Percentiles rank a stretch among this genome's conserved stretches.
phyloP scores from a whole-genome alignment of 257 asterid species.

The Rauvolfia tetraphylla region DNA sequence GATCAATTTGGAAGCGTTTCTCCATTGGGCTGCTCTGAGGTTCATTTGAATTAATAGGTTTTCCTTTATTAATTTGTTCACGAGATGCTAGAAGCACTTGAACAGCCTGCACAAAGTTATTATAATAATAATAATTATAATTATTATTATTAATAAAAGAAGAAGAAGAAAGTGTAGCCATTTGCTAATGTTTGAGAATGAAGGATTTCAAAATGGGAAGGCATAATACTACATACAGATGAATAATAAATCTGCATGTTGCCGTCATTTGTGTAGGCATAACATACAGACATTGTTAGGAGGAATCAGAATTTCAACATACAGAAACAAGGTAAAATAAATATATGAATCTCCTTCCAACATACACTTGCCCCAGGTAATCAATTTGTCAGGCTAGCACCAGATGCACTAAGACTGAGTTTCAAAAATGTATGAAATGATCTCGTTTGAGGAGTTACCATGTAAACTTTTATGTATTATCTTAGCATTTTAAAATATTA shows the following conservation, averaged over 20 bases:
- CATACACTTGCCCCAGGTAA: background rate
- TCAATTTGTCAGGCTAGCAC: background rate
- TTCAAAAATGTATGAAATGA: background rate
- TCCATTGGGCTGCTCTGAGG: background rate
- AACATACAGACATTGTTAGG: background rate
- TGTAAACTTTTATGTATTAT: background rate
- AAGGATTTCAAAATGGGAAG: background rate
- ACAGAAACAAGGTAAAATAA: background rate
- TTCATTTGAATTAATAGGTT: conserved; percentile 1
- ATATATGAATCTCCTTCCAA: background rate
- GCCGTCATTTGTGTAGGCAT: background rate
- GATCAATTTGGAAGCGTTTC: background rate
- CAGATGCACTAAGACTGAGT: background rate
- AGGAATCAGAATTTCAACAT: background rate
- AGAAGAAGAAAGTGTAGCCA: background rate
- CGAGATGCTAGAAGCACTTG: conserved; percentile 7
- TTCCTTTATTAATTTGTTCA: conserved; percentile 7
- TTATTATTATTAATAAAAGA: too few relatives aligned
- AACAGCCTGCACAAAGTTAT: background rate
- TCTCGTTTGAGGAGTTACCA: background rate
- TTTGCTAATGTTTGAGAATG: background rate
- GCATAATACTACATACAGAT: background rate
- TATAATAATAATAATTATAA: too few relatives aligned
- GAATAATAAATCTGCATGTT: background rate
- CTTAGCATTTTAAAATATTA: background rate